Evolutionary conservation across 768 basidiomycete genomes (phyloP).

Genomic region (Goffeauzyma gilvescens): DNA sequence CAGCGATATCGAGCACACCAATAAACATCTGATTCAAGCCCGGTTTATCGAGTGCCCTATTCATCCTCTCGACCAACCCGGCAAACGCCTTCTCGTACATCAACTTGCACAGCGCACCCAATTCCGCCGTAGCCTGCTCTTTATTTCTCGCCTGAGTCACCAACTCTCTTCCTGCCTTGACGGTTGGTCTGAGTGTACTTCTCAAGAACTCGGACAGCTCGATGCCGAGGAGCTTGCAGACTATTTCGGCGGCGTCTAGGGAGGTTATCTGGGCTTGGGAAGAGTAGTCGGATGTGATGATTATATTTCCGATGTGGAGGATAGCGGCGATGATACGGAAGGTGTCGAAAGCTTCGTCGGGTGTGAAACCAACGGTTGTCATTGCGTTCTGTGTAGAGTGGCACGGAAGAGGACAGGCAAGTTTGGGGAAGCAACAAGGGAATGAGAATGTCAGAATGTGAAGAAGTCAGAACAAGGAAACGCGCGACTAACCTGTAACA

Average conservation of each 20-base stretch:
- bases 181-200: constrained; percentile 69
- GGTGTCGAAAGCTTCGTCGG: constrained; percentile 68
- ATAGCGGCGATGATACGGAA: constrained; percentile 88
- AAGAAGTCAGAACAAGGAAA: background rate
- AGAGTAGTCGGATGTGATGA: constrained; percentile 54
- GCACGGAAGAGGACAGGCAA: constrained; percentile 5
- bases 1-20: constrained; percentile 95
- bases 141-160: constrained; percentile 79
- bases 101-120: constrained; percentile 77
- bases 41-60: constrained; percentile 79
- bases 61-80: constrained; percentile 80
- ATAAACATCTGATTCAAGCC: constrained; percentile 67
- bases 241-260: constrained; percentile 44
- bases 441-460: background rate
- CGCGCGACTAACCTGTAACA: constrained; percentile 44
- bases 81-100: constrained; percentile 96
- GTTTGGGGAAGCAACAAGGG: no score
- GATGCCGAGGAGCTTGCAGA: constrained; percentile 78
- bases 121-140: constrained; percentile 81
- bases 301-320: constrained; percentile 87
- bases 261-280: constrained; percentile 47
- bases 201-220: constrained; percentile 70
- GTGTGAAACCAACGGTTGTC: constrained; percentile 70
- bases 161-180: constrained; percentile 91
- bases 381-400: constrained; percentile 60